phyloP scores from a whole-genome alignment of 2,329 filamentous ascomycete genomes.

The Aspergillus persii region DNA sequence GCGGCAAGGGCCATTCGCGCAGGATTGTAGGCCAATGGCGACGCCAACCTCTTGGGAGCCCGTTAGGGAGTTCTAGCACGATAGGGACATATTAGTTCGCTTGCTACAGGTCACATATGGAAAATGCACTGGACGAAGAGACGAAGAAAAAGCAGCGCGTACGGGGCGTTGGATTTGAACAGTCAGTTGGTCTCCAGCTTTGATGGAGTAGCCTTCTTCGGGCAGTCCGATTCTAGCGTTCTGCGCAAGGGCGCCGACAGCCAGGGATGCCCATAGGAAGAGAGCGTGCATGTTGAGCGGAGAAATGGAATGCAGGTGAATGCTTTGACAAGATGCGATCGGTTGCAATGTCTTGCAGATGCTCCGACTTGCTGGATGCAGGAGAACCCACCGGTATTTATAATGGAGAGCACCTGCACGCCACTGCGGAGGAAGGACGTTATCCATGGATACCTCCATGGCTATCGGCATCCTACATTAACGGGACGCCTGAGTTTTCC shows the following conservation, averaged over 20 bases:
- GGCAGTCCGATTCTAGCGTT: conserved; percentile 26
- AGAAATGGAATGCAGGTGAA: not conserved
- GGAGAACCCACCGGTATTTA: not conserved
- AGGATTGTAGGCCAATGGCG: conserved; percentile 31
- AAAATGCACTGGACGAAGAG: too few species aligned
- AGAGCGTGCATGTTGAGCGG: conserved; percentile 25
- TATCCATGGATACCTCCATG: not conserved
- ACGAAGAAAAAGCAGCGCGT: not conserved
- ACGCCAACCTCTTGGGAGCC: conserved; percentile 26
- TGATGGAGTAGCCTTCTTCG: conserved; percentile 14
- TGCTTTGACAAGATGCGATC: not conserved
- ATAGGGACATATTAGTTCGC: not conserved
- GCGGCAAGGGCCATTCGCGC: conserved; percentile 17
- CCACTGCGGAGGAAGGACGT: not conserved
- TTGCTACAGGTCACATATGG: too few species aligned
- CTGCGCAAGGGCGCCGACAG: conserved; percentile 26
- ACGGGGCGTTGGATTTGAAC: conserved; percentile 33
- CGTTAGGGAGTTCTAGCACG: conserved; percentile 25
- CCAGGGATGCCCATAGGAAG: conserved; percentile 18
- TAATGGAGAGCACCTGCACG: not conserved
- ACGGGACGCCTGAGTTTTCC: not conserved
- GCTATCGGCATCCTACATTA: not conserved
- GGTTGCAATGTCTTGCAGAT: not conserved
- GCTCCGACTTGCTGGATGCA: not conserved
- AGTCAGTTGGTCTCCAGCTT: conserved; percentile 19